Conservation (phyloP, 78 protist species). For the Dictyostelium citrinum region DNA sequence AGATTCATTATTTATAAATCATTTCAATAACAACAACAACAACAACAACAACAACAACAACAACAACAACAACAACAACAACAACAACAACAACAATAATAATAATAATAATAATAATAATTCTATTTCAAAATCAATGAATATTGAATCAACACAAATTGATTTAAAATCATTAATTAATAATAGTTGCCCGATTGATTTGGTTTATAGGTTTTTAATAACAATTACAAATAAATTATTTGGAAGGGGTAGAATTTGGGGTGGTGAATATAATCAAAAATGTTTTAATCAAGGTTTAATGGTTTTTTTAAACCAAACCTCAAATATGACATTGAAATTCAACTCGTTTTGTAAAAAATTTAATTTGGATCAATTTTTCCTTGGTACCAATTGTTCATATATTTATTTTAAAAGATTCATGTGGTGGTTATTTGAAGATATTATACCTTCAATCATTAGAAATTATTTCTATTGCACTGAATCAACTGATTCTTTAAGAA, state of each 20-base stretch:
- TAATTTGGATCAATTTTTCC: neutral
- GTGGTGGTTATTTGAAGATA: slow-evolving; percentile 23
- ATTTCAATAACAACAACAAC: neutral
- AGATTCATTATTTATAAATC: neutral
- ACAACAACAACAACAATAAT: too few species aligned
- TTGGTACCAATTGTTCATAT: neutral
- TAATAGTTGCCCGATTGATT: neutral
- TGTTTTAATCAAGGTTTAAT: neutral
- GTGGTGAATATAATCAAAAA: neutral
- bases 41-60: neutral
- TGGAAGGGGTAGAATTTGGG: neutral
- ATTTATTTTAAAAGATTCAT: neutral
- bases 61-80: neutral
- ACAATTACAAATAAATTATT: neutral
- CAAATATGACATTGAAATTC: neutral
- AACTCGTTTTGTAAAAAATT: neutral
- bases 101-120: neutral
- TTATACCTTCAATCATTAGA: neutral
- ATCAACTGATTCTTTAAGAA: neutral
- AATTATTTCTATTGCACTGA: slow-evolving; percentile 18
- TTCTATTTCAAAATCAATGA: neutral
- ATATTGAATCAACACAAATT: neutral
- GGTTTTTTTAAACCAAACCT: neutral
- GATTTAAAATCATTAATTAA: neutral
- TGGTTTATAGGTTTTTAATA: neutral